Conservation (phyloP, 208 protist genomes). For the Trypanosoma caninum region DNA sequence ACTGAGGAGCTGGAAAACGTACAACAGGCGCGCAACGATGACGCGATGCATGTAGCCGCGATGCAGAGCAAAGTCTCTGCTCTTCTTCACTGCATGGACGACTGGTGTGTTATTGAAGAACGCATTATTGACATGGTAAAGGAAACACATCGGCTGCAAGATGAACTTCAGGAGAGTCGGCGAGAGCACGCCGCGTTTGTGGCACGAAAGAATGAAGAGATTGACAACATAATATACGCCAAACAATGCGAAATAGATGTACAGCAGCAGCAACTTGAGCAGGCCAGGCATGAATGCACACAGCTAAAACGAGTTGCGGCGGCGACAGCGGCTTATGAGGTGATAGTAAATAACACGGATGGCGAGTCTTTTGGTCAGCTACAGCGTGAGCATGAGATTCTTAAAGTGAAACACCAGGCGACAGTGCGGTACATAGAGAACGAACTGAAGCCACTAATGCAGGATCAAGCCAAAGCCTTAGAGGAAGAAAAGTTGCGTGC, state of each 20-base stretch:
- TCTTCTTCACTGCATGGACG: slow-evolving; percentile 45
- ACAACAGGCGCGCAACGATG: background rate
- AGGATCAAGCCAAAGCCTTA: slow-evolving; percentile 26
- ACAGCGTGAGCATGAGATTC: slow-evolving; percentile 8
- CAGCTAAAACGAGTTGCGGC: slow-evolving; percentile 15
- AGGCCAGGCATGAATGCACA: slow-evolving; percentile 15
- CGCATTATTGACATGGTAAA: slow-evolving; percentile 11
- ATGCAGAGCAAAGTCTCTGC: slow-evolving; percentile 23
- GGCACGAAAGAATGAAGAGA: slow-evolving; percentile 13
- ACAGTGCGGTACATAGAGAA: slow-evolving; percentile 29
- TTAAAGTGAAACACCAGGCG: slow-evolving; percentile 32
- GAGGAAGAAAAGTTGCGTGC: slow-evolving; percentile 7
- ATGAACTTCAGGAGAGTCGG: slow-evolving; percentile 8
- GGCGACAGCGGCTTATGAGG: background rate
- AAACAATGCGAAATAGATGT: slow-evolving; percentile 16
- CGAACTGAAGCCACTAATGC: slow-evolving; percentile 35
- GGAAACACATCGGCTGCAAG: slow-evolving; percentile 7
- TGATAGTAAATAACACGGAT: background rate
- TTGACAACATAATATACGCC: slow-evolving; percentile 13
- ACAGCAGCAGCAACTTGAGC: slow-evolving; percentile 14
- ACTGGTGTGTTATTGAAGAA: slow-evolving; percentile 46
- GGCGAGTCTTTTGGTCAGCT: background rate
- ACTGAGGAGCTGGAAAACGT: slow-evolving; percentile 1
- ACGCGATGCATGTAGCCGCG: slow-evolving; percentile 5
- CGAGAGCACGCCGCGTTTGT: slow-evolving; percentile 16